Conservation (phyloP, 345 rosid species). For the Orychophragmus violaceus region DNA sequence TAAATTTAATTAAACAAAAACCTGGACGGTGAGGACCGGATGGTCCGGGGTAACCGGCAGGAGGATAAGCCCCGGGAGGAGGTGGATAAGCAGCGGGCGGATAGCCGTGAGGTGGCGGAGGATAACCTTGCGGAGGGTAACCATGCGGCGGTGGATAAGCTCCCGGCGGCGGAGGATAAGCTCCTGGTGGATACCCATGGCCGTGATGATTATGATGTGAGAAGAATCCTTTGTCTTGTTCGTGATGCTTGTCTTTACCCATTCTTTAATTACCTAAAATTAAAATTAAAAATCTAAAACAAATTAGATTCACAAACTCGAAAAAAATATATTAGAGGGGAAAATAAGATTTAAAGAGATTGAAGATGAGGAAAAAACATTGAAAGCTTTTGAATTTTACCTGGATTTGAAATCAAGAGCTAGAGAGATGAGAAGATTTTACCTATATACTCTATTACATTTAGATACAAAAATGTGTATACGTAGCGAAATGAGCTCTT, state of each 20-base stretch:
- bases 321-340: not conserved
- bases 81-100: constrained; percentile 33
- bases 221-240: constrained; percentile 35
- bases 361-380: not conserved
- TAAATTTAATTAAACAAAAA: not conserved
- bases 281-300: not conserved
- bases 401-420: constrained; percentile 1
- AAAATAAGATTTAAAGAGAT: not conserved
- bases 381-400: not conserved
- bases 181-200: constrained; percentile 37
- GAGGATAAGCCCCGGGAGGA: constrained; percentile 47
- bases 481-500: constrained; percentile 16
- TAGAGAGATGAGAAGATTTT: not conserved
- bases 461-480: not conserved
- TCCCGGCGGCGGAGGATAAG: constrained; percentile 50
- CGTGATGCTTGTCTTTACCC: constrained; percentile 30
- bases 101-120: constrained; percentile 29
- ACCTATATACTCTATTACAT: constrained; percentile 8
- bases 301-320: not conserved
- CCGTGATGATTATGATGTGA: constrained; percentile 36
- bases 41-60: constrained; percentile 60
- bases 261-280: not conserved
- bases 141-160: constrained; percentile 48
- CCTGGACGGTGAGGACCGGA: constrained; percentile 74
- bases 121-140: constrained; percentile 47